Conservation (phyloP, 306 rosid genomes). For the Pyrus betulifolia region DNA sequence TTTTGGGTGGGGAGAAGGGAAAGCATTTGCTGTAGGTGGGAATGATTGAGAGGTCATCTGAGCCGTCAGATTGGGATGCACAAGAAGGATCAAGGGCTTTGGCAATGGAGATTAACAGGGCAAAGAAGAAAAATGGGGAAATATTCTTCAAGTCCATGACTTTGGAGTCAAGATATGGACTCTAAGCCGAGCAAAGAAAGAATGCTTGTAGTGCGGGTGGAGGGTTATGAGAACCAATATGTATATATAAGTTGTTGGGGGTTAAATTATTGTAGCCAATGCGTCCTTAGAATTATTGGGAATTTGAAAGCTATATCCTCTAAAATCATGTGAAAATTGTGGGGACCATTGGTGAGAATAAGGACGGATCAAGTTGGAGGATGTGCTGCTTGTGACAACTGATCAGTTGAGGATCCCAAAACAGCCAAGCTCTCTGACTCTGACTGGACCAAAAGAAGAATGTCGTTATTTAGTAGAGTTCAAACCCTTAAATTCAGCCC, state of each 20-base stretch:
- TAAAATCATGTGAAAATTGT: not conserved
- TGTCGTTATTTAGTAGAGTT: not conserved
- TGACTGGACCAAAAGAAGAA: not conserved
- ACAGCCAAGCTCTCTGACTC: not conserved
- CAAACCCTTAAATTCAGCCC: not conserved
- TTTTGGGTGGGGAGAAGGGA: conserved; percentile 57
- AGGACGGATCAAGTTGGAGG: not conserved
- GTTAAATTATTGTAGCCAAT: conserved; percentile 12
- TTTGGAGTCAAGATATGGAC: not conserved
- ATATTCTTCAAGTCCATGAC: conserved; percentile 39
- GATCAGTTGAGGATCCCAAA: not conserved
- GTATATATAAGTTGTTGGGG: not conserved
- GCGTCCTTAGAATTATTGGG: conserved; percentile 7
- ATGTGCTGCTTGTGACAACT: not conserved
- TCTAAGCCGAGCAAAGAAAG: conserved; percentile 4
- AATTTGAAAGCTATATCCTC: not conserved
- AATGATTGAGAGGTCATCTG: conserved; percentile 45
- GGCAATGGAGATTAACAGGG: conserved; percentile 13
- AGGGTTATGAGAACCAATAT: conserved; percentile 4
- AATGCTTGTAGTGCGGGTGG: conserved; percentile 8
- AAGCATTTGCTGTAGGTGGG: conserved; percentile 87
- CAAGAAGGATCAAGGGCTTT: conserved; percentile 53
- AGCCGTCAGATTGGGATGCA: conserved; percentile 31
- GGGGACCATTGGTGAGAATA: not conserved
- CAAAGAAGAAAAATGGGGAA: conserved; percentile 16